Evolutionary conservation across 2,329 filamentous ascomycete species (phyloP), one percentile per base, ranked within the genome.

Genomic region (Dactylellina sp.): DNA sequence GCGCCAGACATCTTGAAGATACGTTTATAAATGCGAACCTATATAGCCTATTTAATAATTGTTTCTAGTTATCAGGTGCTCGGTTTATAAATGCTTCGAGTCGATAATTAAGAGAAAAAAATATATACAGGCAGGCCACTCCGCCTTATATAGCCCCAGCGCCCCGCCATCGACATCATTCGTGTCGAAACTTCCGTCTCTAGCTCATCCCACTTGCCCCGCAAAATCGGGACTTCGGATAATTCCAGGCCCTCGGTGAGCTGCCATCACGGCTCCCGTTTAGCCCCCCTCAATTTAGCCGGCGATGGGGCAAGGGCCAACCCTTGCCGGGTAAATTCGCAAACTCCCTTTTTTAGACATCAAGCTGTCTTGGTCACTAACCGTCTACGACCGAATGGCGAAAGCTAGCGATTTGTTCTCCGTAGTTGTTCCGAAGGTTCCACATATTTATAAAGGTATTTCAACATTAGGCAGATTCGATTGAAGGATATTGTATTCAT

Each of bases 151-250:
- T 68, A 68, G 63, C 46, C 53, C 53, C 53, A 12, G 52, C 25
- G 46, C 37, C 14, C 16, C 40, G 25, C 14, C 22, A 37, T 49
- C 25, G 42, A 25, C 46, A 52, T 62, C 39, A 32, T 20, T 9
- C 28, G 28, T n/a, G 49, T 53, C 25, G 24, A 24, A 28, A 49
- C 7, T 2, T 60, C 24, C 37, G 46, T 52, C 35, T 53, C 28
- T 50, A 52, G 63, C 63, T 59, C 63, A 68, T 59, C 53, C 61
- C 46, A 60, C 49, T 9, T 47, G 44, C 64, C 64, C 64, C 64
- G 64, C 64, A 32, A 70, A 61, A n/a, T 62, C 64, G 64, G 64
- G 16, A 61, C 64, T 62, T 70, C 64, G 64, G 64, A 70, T 70
- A 70, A 70, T 70, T 61, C 47, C 24, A 70, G 16, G 14, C 20